Percentiles rank a stretch among this genome's conserved stretches.
phyloP scores from a whole-genome alignment of 2,329 filamentous ascomycete species.

The Xylariaceae sp. region DNA sequence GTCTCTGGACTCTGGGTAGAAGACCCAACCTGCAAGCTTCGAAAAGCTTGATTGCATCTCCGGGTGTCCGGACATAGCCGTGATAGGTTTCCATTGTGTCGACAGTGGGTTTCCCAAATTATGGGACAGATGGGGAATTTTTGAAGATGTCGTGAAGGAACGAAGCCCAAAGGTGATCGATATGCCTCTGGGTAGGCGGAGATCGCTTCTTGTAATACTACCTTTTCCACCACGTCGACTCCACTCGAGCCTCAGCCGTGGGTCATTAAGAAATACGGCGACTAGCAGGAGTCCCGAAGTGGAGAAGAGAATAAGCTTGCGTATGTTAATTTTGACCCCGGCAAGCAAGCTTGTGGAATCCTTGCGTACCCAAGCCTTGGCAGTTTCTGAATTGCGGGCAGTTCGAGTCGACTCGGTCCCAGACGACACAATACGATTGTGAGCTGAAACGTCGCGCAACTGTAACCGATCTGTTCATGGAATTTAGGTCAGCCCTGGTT shows the following conservation, averaged over 20 bases:
- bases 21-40: slow-evolving; percentile 90
- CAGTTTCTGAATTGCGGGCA: slow-evolving; percentile 19
- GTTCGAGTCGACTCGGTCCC: slow-evolving; percentile 15
- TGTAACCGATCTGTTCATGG: slow-evolving; percentile 6
- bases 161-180: background rate
- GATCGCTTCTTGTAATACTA: slow-evolving; percentile 21
- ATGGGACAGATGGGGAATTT: background rate
- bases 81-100: slow-evolving; percentile 87
- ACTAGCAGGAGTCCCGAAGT: slow-evolving; percentile 11
- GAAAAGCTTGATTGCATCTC: slow-evolving; percentile 97
- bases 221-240: slow-evolving; percentile 22
- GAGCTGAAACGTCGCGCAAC: slow-evolving; percentile 9
- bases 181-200: background rate
- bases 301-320: slow-evolving; percentile 15
- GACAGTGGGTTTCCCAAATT: slow-evolving; percentile 14
- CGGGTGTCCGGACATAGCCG: slow-evolving; percentile 90
- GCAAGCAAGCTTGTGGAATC: slow-evolving; percentile 7
- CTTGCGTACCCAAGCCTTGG: slow-evolving; percentile 7
- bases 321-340: slow-evolving; percentile 12
- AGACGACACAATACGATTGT: slow-evolving; percentile 2
- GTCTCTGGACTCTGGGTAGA: slow-evolving; percentile 84
- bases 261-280: slow-evolving; percentile 22
- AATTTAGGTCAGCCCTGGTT: background rate
- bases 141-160: slow-evolving; percentile 11
- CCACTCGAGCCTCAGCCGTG: slow-evolving; percentile 21